phyloP scores from a whole-genome alignment of 2,329 filamentous ascomycete genomes.

The Xylariaceae sp. region DNA sequence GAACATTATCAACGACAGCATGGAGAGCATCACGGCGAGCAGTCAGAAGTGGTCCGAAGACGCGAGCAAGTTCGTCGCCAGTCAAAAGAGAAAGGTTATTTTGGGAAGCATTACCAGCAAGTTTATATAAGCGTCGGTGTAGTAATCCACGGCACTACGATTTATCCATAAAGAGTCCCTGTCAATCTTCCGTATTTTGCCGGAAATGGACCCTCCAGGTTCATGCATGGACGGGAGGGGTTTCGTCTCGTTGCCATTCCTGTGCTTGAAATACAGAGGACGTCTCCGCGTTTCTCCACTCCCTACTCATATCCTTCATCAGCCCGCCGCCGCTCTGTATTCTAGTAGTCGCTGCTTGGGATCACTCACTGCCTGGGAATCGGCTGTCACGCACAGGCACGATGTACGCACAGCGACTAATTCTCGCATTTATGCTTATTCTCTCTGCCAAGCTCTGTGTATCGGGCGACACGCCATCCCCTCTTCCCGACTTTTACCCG shows the following conservation, averaged over 20 bases:
- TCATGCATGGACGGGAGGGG: too few species aligned
- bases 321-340: too few species aligned
- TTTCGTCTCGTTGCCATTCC: background rate
- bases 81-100: conserved; percentile 82
- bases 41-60: conserved; percentile 82
- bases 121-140: conserved; percentile 34
- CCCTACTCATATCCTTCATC: too few species aligned
- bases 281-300: background rate
- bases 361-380: too few species aligned
- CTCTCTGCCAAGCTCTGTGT: background rate
- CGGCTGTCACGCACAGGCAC: too few species aligned
- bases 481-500: conserved; percentile 21
- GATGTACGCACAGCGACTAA: conserved; percentile 8
- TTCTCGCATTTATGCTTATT: conserved; percentile 5
- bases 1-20: conserved; percentile 73
- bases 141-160: background rate
- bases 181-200: conserved; percentile 18
- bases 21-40: conserved; percentile 75
- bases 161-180: too few species aligned
- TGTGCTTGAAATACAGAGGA: background rate
- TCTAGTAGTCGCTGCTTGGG: too few species aligned
- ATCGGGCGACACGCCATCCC: conserved; percentile 6
- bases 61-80: conserved; percentile 77
- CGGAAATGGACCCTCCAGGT: conserved; percentile 21
- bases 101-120: conserved; percentile 63